A percentile compares a stretch with the other conserved stretches of the same genome.
Conservation (phyloP, 129 eudicot genomes). For the Logfia minima region DNA sequence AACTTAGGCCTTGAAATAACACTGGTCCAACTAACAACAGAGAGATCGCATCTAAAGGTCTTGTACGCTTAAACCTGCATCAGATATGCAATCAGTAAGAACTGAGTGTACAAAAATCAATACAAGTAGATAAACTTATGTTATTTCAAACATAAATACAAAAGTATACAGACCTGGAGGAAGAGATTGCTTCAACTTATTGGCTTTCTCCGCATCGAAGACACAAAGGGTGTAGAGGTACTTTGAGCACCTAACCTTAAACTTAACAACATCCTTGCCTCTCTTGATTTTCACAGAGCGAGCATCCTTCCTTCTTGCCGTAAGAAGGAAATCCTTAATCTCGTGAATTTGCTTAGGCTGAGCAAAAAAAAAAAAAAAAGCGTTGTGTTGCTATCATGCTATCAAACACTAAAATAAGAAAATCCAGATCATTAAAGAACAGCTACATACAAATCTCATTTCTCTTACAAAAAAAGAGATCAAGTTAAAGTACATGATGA, state of each 20-base stretch:
- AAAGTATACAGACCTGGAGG: conserved; percentile 25
- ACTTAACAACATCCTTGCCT: conserved; percentile 38
- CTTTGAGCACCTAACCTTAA: conserved; percentile 35
- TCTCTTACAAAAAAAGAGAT: no score
- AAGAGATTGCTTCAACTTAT: conserved; percentile 39
- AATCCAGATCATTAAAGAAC: no score
- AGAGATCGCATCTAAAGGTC: conserved; percentile 17
- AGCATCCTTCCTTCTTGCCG: conserved; percentile 38
- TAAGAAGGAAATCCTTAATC: conserved; percentile 37
- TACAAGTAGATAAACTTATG: background rate
- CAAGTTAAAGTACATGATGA: no score
- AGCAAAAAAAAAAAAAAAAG: background rate
- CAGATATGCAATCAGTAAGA: background rate
- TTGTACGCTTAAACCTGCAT: conserved; percentile 36
- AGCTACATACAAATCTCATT: no score
- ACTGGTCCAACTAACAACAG: background rate
- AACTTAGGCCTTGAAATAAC: conserved; percentile 4
- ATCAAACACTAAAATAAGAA: no score
- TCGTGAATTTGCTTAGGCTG: conserved; percentile 41
- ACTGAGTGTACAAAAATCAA: background rate
- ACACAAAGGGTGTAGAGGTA: conserved; percentile 33
- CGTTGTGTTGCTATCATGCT: no score
- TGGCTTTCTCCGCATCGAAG: conserved; percentile 31
- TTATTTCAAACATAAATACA: background rate
- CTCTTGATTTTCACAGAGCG: conserved; percentile 33